A percentile compares a stretch with the other conserved stretches of the same genome.
These are phyloP conservation scores for Cladophialophora bantiana DNA, from an alignment of 2,329 filamentous ascomycete species.

Conservation along the genomic window DNA sequence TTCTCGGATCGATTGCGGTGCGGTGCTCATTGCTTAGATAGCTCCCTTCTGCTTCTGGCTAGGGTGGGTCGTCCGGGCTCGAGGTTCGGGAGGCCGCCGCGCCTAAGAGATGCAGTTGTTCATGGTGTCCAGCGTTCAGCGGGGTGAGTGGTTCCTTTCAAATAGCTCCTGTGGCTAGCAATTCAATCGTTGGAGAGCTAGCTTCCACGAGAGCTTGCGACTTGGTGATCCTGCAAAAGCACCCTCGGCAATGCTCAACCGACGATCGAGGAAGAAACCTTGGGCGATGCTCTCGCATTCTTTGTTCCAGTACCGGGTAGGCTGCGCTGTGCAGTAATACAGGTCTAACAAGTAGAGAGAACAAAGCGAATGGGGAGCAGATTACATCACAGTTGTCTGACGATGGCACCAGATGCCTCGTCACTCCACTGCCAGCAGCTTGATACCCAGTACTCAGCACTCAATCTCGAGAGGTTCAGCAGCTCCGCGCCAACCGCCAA, in stretches of 20 bases:
- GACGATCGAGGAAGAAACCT: background rate
- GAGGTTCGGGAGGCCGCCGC: slow-evolving; percentile 11
- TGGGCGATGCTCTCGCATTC: background rate
- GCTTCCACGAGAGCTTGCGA: slow-evolving; percentile 7
- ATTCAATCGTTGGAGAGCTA: slow-evolving; percentile 8
- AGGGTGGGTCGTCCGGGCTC: background rate
- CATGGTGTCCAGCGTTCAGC: background rate
- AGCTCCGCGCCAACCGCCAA: slow-evolving; percentile 4
- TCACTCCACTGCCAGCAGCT: slow-evolving; percentile 15
- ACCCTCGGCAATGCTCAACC: slow-evolving; percentile 9
- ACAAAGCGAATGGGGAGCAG: background rate
- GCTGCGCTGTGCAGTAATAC: no score
- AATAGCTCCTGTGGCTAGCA: slow-evolving; percentile 22
- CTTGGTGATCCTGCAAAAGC: slow-evolving; percentile 2
- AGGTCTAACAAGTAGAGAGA: background rate
- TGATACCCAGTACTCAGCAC: slow-evolving; percentile 21
- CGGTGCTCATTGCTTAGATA: slow-evolving; percentile 13
- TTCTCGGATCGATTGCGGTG: slow-evolving; percentile 1
- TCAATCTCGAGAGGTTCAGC: slow-evolving; percentile 19
- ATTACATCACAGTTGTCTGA: slow-evolving; percentile 9
- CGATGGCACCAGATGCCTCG: background rate
- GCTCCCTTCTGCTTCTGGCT: slow-evolving; percentile 17
- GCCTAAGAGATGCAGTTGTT: slow-evolving; percentile 9
- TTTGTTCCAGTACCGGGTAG: no score
- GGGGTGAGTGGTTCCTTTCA: slow-evolving; percentile 15